Percentiles rank a stretch among this genome's conserved stretches.
Conservation (phyloP, 129 eudicot species). For the Escallonia rubra region DNA sequence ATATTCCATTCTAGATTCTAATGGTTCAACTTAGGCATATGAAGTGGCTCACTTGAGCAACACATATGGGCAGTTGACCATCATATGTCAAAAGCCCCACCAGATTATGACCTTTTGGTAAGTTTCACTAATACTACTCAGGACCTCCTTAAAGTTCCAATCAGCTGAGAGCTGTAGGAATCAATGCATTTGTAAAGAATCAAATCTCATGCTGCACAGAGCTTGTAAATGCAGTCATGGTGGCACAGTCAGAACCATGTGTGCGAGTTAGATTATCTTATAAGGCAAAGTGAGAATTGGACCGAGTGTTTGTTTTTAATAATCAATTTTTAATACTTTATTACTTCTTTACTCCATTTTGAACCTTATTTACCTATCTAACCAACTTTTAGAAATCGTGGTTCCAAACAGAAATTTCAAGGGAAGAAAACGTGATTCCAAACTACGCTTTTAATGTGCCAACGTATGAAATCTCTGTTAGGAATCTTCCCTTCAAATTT, state of each 20-base stretch:
- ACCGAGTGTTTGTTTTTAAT: no score
- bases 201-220: slow-evolving; percentile 22
- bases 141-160: no score
- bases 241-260: slow-evolving; percentile 59
- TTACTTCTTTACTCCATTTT: no score
- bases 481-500: no score
- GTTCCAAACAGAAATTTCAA: no score
- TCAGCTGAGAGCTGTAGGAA: neutral
- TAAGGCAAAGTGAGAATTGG: slow-evolving; percentile 15
- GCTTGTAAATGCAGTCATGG: slow-evolving; percentile 27
- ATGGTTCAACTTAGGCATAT: no score
- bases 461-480: no score
- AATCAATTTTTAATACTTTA: no score
- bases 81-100: slow-evolving; percentile 2
- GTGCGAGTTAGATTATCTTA: slow-evolving; percentile 29
- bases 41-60: neutral
- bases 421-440: no score
- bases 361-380: no score
- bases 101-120: neutral
- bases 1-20: neutral
- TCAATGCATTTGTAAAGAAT: neutral
- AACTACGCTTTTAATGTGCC: no score
- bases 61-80: neutral
- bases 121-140: neutral
- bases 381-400: no score